Base-by-base conservation (phyloP, 2,329 filamentous ascomycete species). In the Colletotrichum sp. region DNA sequence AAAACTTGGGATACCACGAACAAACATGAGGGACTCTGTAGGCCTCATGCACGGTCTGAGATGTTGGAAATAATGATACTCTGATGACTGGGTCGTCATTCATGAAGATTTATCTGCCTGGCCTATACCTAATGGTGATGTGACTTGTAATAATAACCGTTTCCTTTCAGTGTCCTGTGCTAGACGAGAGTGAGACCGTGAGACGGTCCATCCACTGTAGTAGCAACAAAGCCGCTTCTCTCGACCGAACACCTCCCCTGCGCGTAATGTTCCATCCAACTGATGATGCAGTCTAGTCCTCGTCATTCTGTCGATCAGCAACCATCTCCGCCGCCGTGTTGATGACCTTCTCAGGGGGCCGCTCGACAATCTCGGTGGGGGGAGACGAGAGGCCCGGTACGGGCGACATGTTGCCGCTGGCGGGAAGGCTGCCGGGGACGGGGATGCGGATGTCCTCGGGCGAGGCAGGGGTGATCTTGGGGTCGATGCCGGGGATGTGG, bases 391-490 rank as follows among this genome's bases (percentile, higher is more conserved):
- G 81, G 18, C 87, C 89, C 8, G 86, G 84, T 66, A 90, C 87
- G 8, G 90, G 90, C 28, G 86, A 82, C 18, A 85, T 79, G 16
- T 81, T 81, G 2, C 84, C 85, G 32, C 85, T 90, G 72, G 87
- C 85, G 28, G 86, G 80, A 21, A 83, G 80, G 66, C 81, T 82
- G 15, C 81, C 81, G 6, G 94, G 92, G 13, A 96, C 93, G 1
- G 94, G 94, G 59, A 96, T 95, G 78, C 93, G 91, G 81, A 97
- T 93, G 78, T 96, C 95, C 85, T 98, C 93, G 1, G 96, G 95
- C 2, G 94, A 96, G 67, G 91, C 91, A 3, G 95, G 94, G 16
- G 98, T 91, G 68, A 96, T 92, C 66, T 91, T 89, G 15, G 91
- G 89, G 75, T 92, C 89, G 30, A 92, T 84, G 5, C 90, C 90